Percentiles rank a stretch among this genome's conserved stretches.
Evolutionary conservation across 306 rosid species (phyloP).

Genomic region (Oemleria cerasiformis): DNA sequence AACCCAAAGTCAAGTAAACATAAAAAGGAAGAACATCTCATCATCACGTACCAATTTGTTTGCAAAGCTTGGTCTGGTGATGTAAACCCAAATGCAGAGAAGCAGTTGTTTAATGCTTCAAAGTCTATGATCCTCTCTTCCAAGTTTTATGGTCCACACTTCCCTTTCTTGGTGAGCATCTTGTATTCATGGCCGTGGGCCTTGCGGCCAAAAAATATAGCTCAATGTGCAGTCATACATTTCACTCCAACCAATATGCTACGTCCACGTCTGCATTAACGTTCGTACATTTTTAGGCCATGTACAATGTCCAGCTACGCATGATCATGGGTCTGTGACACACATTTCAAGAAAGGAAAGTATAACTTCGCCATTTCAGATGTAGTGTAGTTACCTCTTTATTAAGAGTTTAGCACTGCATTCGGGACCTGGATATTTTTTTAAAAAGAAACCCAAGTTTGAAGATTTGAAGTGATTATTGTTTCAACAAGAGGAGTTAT

Average conservation of each 20-base stretch:
- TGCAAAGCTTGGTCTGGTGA: neutral
- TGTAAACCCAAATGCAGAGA: neutral
- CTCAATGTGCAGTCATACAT: no score
- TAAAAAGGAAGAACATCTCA: neutral
- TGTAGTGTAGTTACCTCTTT: no score
- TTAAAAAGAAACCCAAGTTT: neutral
- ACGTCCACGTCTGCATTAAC: no score
- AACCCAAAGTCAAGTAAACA: neutral
- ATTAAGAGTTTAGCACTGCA: no score
- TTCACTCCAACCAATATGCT: no score
- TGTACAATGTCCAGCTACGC: neutral
- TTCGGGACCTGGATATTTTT: no score
- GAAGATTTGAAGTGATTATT: neutral
- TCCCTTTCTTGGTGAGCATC: neutral
- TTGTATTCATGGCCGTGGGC: neutral
- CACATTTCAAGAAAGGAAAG: no score
- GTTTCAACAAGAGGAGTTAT: conserved; percentile 1
- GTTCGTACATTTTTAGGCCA: no score
- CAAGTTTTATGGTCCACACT: no score
- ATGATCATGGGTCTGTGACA: conserved; percentile 4
- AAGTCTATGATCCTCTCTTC: neutral
- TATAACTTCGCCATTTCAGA: no score
- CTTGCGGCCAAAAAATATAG: no score
- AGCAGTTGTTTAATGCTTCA: neutral
- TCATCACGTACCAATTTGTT: neutral